A percentile compares a stretch with the other conserved stretches of the same genome.
Evolutionary conservation across 768 basidiomycete species (phyloP).

Genomic region (Amanita thiersii): DNA sequence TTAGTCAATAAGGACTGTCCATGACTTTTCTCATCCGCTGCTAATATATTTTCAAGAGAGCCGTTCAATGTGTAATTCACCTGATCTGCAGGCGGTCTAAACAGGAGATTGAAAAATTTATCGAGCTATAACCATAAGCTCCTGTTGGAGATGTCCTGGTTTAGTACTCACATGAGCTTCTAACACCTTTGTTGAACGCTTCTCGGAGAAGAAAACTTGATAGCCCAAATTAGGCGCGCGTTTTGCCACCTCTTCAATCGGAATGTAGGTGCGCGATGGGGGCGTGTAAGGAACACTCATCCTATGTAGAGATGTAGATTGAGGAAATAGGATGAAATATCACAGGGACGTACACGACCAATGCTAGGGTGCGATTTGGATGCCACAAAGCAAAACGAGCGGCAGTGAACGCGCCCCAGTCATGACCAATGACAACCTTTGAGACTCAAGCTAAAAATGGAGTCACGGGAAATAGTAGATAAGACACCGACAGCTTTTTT

Average conservation of each 20-base stretch:
- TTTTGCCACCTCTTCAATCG: constrained; percentile 43
- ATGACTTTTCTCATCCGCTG: constrained; percentile 9
- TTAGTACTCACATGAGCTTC: constrained; percentile 41
- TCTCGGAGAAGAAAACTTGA: constrained; percentile 56
- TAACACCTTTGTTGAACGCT: constrained; percentile 43
- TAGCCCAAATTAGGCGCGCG: constrained; percentile 55
- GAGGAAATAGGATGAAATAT: constrained; percentile 2
- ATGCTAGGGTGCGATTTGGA: constrained; percentile 50
- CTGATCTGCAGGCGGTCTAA: constrained; percentile 13
- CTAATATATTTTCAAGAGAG: constrained; percentile 19
- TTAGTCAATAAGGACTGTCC: no score
- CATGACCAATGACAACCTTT: constrained; percentile 68
- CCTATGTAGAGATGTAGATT: constrained; percentile 23
- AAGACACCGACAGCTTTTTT: constrained; percentile 40
- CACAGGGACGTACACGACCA: constrained; percentile 44
- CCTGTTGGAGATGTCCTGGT: background rate
- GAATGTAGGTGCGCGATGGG: constrained; percentile 37
- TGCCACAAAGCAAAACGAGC: constrained; percentile 68
- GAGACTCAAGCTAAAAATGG: constrained; percentile 1
- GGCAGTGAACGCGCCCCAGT: constrained; percentile 67
- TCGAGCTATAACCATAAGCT: constrained; percentile 22
- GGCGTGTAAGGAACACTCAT: constrained; percentile 63
- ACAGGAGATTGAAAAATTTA: constrained; percentile 26
- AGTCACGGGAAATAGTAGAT: background rate
- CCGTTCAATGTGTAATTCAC: constrained; percentile 17